Evolutionary conservation across 441 rosid genomes (phyloP), one percentile per base, ranked within the genome.

Genomic region (Kokia cookei): DNA sequence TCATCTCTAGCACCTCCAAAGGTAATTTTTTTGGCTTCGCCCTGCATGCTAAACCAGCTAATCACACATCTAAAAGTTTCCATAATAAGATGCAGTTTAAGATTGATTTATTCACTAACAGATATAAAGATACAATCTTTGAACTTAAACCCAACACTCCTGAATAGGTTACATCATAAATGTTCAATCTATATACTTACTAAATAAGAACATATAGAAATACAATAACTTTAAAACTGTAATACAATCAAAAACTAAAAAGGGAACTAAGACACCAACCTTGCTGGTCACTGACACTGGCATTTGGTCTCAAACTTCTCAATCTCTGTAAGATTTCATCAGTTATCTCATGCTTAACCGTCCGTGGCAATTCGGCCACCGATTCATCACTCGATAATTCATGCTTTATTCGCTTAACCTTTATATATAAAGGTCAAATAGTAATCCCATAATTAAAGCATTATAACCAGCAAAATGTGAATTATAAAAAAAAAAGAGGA

Each of bases 301-400:
- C 88, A 69, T 79, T 83, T 1, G 66, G 79, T 47, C 77, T 75
- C 73, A 91, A 83, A 72, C 83, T 82, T 80, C 76, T 90, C 66
- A 96, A 77, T 76, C 80, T 84, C 86, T 53, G 80, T 68, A 96
- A 70, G 76, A 96, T 83, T 81, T 96, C 97, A 81, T 91, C 90
- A 14, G 81, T 80, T 79, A 96, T 82, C 80, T 73, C 88, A 71
- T 78, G 85, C 74, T 89, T 92, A 69, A 90, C 82, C 61, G 79
- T 57, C 69, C 61, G 77, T 13, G 96, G 88, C 53, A 96, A 73
- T 66, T 89, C 88, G 78, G 77, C 73, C 22, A 53, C 79, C 6
- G 73, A 67, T 55, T 84, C 88, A 12, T 84, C 81, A 63, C 63
- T 68, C 19, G 77, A 45, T 19, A 89, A 73, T 73, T 85, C 89